Evolutionary conservation across 768 basidiomycete species (phyloP).

Genomic region (Pulveroboletus sp.): DNA sequence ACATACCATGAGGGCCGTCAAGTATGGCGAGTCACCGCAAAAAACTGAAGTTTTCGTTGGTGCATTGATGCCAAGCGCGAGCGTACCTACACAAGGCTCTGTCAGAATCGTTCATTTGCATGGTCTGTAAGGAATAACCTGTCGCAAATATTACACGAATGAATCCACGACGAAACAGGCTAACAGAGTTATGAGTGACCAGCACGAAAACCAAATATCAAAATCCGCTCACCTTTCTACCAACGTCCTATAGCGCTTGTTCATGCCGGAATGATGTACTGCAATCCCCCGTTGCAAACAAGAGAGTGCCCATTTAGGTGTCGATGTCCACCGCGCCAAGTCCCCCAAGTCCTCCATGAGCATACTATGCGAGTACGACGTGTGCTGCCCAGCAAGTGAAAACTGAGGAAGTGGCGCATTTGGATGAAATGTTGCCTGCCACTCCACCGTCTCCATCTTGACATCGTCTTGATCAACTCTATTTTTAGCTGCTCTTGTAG

Average conservation of each 20-base stretch:
- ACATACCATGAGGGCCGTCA: conserved; percentile 58
- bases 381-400: conserved; percentile 48
- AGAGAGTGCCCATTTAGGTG: conserved; percentile 41
- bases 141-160: conserved; percentile 66
- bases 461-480: conserved; percentile 32
- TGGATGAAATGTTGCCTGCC: conserved; percentile 58
- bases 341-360: conserved; percentile 45
- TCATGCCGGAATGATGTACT: conserved; percentile 70
- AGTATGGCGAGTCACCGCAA: conserved; percentile 55
- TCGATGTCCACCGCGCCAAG: conserved; percentile 33
- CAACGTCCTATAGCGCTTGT: conserved; percentile 52
- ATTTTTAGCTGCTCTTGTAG: conserved; percentile 38
- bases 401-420: conserved; percentile 55
- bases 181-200: neutral
- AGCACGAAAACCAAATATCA: neutral
- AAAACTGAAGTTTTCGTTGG: conserved; percentile 66
- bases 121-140: conserved; percentile 29
- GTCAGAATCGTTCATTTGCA: neutral
- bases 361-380: conserved; percentile 43
- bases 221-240: conserved; percentile 48
- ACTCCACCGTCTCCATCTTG: conserved; percentile 26
- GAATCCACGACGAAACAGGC: conserved; percentile 57
- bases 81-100: conserved; percentile 42
- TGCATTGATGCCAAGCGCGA: conserved; percentile 74
- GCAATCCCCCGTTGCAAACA: conserved; percentile 60